Percentiles rank a stretch among this genome's conserved stretches.
Evolutionary conservation across 2,329 filamentous ascomycete species (phyloP).

Genomic region (Aspergillus sp.): DNA sequence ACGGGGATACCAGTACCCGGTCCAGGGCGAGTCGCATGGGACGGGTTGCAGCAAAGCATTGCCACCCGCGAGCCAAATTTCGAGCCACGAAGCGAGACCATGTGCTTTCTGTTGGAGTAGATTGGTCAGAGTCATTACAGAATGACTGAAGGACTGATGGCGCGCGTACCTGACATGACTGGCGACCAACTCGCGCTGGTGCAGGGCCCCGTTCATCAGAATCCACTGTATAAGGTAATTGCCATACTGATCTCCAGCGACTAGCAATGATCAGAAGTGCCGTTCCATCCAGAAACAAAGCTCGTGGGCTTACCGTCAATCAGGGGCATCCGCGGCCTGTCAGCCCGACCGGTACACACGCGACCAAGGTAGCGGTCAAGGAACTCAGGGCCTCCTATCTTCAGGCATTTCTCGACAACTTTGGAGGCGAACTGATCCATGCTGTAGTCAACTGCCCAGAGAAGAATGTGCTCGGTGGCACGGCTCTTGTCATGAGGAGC

Average conservation of each 20-base stretch:
- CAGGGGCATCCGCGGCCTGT: constrained; percentile 88
- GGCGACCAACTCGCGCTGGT: constrained; percentile 88
- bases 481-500: constrained; percentile 82
- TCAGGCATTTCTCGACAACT: constrained; percentile 97
- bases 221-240: constrained; percentile 99
- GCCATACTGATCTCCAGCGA: constrained; percentile 96
- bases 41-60: constrained; percentile 97
- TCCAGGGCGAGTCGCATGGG: constrained; percentile 77
- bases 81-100: constrained; percentile 95
- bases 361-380: constrained; percentile 85
- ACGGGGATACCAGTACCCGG: constrained; percentile 65
- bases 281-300: background rate
- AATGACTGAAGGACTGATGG: background rate
- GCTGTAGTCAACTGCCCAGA: constrained; percentile 89
- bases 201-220: constrained; percentile 72
- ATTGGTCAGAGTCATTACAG: constrained; percentile 6
- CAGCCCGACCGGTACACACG: constrained; percentile 81
- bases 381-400: constrained; percentile 87
- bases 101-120: constrained; percentile 60
- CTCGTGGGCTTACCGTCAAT: constrained; percentile 63
- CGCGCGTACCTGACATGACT: constrained; percentile 65
- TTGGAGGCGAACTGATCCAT: constrained; percentile 99
- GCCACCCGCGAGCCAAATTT: constrained; percentile 98
- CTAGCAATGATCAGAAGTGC: constrained; percentile 22
- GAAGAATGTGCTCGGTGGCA: constrained; percentile 90